Conservation (phyloP, 1,139 yeast genomes). For the Ashbya aceris region DNA sequence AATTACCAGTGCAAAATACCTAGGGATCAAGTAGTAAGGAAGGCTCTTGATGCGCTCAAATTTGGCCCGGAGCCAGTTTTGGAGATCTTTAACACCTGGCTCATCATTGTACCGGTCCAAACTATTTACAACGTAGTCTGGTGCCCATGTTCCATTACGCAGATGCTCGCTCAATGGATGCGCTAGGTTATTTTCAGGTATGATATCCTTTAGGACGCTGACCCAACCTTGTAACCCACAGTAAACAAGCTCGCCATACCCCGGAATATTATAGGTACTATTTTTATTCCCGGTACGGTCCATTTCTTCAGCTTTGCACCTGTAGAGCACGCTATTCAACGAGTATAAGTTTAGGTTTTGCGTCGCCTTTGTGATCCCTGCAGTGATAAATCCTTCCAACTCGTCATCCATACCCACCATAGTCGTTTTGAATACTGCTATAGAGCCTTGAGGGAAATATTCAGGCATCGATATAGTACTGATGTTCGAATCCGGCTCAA, state of each 20-base stretch:
- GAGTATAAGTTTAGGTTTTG: slow-evolving; percentile 52
- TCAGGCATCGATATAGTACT: slow-evolving; percentile 49
- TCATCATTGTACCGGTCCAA: slow-evolving; percentile 44
- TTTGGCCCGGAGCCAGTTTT: slow-evolving; percentile 60
- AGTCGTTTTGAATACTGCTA: slow-evolving; percentile 70
- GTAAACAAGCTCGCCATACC: slow-evolving; percentile 62
- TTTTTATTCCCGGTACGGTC: slow-evolving; percentile 64
- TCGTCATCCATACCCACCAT: slow-evolving; percentile 47
- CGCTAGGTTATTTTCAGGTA: slow-evolving; percentile 65
- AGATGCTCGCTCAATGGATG: slow-evolving; percentile 77
- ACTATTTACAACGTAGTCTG: slow-evolving; percentile 63
- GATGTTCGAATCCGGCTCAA: slow-evolving; percentile 33
- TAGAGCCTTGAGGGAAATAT: slow-evolving; percentile 79
- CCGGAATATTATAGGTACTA: slow-evolving; percentile 70
- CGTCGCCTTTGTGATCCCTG: slow-evolving; percentile 72
- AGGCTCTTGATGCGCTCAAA: slow-evolving; percentile 54
- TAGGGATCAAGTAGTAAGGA: slow-evolving; percentile 78
- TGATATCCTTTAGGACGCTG: slow-evolving; percentile 52
- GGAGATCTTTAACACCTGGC: slow-evolving; percentile 44
- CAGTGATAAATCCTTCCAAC: slow-evolving; percentile 54
- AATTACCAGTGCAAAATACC: slow-evolving; percentile 71
- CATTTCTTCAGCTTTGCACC: slow-evolving; percentile 80
- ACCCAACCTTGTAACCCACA: slow-evolving; percentile 96
- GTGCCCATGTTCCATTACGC: slow-evolving; percentile 81
- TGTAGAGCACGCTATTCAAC: slow-evolving; percentile 64